These are phyloP conservation scores for Mucor circinelloides DNA, from an alignment of 371 early-diverging fungal species.

Conservation along the genomic window DNA sequence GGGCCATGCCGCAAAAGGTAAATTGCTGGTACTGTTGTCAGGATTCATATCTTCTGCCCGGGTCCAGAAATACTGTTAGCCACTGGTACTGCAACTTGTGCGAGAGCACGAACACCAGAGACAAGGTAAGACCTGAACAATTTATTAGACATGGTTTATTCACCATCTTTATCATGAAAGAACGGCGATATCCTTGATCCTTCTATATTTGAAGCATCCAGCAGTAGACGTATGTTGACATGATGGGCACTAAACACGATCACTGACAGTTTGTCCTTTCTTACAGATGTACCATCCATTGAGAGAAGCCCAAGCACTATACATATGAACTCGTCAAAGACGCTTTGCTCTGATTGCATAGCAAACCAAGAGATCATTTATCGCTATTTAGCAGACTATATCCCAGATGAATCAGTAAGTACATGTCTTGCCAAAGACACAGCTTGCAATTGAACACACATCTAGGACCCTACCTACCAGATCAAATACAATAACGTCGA, in stretches of 20 bases:
- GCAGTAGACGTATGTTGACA: neutral
- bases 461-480: neutral
- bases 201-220: neutral
- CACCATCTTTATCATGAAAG: neutral
- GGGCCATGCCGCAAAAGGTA: conserved; percentile 4
- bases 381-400: neutral
- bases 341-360: neutral
- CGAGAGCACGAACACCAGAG: neutral
- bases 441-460: neutral
- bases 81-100: neutral
- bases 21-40: conserved; percentile 20
- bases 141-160: neutral
- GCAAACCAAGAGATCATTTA: neutral
- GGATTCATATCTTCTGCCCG: conserved; percentile 9
- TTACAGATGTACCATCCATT: neutral
- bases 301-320: neutral
- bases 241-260: neutral
- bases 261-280: neutral
- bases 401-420: neutral
- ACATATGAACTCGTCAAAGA: neutral
- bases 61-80: neutral
- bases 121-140: neutral
- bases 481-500: neutral
- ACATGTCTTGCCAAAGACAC: neutral
- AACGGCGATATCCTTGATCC: neutral